phyloP scores from a whole-genome alignment of 768 basidiomycete species.

The Trametes cubensis region DNA sequence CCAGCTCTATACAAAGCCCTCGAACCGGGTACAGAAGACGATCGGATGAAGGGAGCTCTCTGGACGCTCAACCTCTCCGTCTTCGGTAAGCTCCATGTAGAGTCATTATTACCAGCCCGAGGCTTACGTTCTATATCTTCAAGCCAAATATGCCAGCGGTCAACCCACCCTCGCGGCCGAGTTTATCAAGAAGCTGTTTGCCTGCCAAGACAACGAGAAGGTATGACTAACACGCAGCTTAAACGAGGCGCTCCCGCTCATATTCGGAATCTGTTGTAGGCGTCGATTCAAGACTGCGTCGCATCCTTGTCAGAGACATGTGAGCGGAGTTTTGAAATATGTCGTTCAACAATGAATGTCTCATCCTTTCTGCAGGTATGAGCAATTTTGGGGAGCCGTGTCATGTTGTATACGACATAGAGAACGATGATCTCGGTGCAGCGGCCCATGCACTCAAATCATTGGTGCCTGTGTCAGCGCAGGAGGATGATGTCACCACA shows the following conservation, averaged over 20 bases:
- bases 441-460: conserved; percentile 43
- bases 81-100: conserved; percentile 46
- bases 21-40: conserved; percentile 74
- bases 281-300: conserved; percentile 77
- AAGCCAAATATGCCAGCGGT: conserved; percentile 46
- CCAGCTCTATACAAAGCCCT: conserved; percentile 60
- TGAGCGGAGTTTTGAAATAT: conserved; percentile 32
- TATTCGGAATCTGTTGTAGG: conserved; percentile 39
- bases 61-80: conserved; percentile 71
- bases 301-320: conserved; percentile 65
- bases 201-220: conserved; percentile 85
- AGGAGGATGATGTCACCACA: conserved; percentile 43
- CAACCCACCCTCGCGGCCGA: conserved; percentile 66
- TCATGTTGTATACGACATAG: conserved; percentile 55
- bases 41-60: conserved; percentile 90
- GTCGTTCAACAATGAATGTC: conserved; percentile 5
- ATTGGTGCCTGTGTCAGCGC: conserved; percentile 31
- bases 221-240: conserved; percentile 34
- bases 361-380: conserved; percentile 46
- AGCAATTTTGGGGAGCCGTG: conserved; percentile 64
- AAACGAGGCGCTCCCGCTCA: too few relatives aligned
- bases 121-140: not conserved
- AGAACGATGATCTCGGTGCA: conserved; percentile 45
- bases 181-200: conserved; percentile 64
- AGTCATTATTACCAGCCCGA: not conserved